These are phyloP conservation scores for Bolboschoenoplectus hybrid DNA, from an alignment of 202 grass and related monocot species.

Conservation along the genomic window DNA sequence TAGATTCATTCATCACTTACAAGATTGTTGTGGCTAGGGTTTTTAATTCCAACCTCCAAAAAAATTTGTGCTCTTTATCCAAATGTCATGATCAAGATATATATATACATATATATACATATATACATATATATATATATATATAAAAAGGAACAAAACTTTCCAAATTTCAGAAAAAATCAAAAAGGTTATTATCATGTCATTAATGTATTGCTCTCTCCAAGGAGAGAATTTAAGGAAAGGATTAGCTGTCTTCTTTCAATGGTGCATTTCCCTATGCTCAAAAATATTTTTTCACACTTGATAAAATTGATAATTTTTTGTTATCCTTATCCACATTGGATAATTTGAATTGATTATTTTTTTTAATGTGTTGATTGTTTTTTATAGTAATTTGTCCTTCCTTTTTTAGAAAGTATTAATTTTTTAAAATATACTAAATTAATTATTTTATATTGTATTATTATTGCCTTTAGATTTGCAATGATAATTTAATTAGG, in stretches of 20 bases:
- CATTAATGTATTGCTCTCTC: slow-evolving; percentile 6
- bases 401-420: neutral
- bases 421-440: neutral
- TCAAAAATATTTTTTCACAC: neutral
- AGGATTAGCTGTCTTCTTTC: neutral
- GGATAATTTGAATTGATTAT: neutral
- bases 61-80: neutral
- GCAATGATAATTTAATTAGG: neutral
- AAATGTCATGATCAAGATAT: neutral
- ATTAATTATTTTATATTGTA: neutral
- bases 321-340: neutral
- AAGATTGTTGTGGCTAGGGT: neutral
- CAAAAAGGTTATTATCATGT: neutral
- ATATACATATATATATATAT: too few species aligned
- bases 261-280: neutral
- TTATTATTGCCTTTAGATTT: too few species aligned
- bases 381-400: neutral
- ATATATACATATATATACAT: neutral
- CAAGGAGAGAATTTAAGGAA: slow-evolving; percentile 15
- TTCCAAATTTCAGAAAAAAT: neutral
- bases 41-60: neutral
- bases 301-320: neutral
- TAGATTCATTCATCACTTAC: neutral
- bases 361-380: neutral
- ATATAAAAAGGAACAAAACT: neutral